These are phyloP conservation scores for Solanum aculeatissimum DNA, from an alignment of 305 asterid genomes.

Conservation along the genomic window DNA sequence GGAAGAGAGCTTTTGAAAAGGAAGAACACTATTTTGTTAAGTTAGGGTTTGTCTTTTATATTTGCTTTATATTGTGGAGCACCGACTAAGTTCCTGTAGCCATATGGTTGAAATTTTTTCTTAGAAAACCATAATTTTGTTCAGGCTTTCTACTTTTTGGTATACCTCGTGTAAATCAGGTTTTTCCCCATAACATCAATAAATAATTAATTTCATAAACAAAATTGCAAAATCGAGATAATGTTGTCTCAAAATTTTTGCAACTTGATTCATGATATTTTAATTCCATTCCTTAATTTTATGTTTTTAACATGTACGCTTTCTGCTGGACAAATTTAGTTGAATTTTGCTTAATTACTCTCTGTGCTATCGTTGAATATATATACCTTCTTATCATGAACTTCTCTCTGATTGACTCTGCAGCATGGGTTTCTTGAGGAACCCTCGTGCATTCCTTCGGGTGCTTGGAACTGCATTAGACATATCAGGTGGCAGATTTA, in stretches of 20 bases:
- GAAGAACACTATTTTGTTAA: not conserved
- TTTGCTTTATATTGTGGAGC: not conserved
- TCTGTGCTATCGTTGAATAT: not conserved
- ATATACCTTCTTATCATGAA: not conserved
- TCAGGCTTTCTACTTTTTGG: not conserved
- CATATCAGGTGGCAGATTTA: constrained; percentile 45
- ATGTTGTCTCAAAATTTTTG: not conserved
- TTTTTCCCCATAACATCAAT: not conserved
- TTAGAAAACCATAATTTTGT: not conserved
- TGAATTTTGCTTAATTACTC: not conserved
- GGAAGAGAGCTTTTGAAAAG: not conserved
- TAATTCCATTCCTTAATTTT: not conserved
- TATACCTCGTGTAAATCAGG: not conserved
- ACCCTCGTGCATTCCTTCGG: constrained; percentile 51
- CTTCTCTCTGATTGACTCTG: constrained; percentile 9
- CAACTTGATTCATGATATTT: not conserved
- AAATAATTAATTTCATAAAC: not conserved
- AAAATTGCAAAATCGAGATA: not conserved
- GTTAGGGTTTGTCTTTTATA: not conserved
- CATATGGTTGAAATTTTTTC: not conserved
- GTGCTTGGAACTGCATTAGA: constrained; percentile 46
- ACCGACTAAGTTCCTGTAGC: not conserved
- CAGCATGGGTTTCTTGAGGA: constrained; percentile 89
- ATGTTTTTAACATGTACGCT: not conserved
- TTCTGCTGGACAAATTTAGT: not conserved